Evolutionary conservation across 257 asterid genomes (phyloP), one percentile per base, ranked within the genome.

Genomic region (Solanum commersonii): DNA sequence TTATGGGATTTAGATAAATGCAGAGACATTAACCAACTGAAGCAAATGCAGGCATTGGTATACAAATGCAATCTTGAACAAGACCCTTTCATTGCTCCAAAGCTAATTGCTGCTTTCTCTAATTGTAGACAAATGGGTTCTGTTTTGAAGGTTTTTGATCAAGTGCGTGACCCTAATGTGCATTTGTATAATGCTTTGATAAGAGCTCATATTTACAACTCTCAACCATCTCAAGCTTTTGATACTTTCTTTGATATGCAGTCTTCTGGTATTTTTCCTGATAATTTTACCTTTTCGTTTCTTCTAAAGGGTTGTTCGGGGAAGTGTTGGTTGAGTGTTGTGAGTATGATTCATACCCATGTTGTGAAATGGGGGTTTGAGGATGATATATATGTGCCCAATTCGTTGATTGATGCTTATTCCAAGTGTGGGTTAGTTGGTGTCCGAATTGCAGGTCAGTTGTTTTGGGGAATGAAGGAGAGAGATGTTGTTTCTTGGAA

Each of bases 381-480:
- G 88, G 87, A 89, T 83, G 98, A 94, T 89, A 46, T 93, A 73
- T 92, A 92, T 76, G 91, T 95, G 88, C 93, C 91, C 63, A 96
- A 94, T 83, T 92, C 98, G 76, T 91, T 95, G 87, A 93, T 96
- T 77, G 97, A 94, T 67, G 95, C 95, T 5, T 96, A 96, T 87
- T 90, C 92, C 3, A 93, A 92, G 90, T 92, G 94, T 52, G 98
- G 98, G 27, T 34, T 88, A 70, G 65, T 23, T 67, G 98, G 98
- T 9, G 89, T 93, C 44, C 81, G 74, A 49, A 88, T 86, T 6
- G 95, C 97, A 52, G 91, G 85, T 92, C 46, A 49, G 87, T 63
- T 95, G 86, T 96, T 94, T 89, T 87, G 87, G 71, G 91, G 44
- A 18, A 94, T 92, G 96, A 91, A 42, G 90, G 91, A 87, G 88